Percentiles rank a stretch among this genome's conserved stretches.
These are phyloP conservation scores for Moesziomyces globuligerus DNA, from an alignment of 1,284 basidiomycete species.

Conservation along the genomic window DNA sequence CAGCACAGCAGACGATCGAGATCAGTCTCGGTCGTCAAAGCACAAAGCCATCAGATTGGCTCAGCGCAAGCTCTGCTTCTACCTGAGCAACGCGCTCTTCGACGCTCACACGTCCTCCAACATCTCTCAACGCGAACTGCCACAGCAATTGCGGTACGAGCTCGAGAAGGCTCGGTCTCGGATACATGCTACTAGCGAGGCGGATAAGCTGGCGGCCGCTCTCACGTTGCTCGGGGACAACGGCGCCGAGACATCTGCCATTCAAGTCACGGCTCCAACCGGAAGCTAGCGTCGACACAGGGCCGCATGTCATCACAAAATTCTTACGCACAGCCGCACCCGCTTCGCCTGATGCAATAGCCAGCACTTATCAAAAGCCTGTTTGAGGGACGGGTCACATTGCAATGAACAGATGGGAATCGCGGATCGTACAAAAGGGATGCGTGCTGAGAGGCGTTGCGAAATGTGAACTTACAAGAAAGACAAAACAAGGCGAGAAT, in stretches of 20 bases:
- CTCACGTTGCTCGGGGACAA: constrained; percentile 7
- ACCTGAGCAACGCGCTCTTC: constrained; percentile 13
- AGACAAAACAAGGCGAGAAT: background rate
- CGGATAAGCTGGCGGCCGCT: constrained; percentile 27
- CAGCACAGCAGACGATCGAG: background rate
- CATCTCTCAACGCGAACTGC: background rate
- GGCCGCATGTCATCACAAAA: too few relatives aligned
- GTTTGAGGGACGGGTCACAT: too few relatives aligned
- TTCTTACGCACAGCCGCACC: too few relatives aligned
- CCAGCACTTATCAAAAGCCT: too few relatives aligned
- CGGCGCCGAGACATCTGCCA: background rate
- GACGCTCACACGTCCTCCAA: background rate
- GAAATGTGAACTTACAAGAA: too few relatives aligned
- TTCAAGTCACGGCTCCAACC: background rate
- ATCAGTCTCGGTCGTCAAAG: background rate
- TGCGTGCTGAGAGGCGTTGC: too few relatives aligned
- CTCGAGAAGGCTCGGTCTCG: constrained; percentile 1
- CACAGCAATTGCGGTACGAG: constrained; percentile 5
- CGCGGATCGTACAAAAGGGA: too few relatives aligned
- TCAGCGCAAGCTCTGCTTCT: constrained; percentile 42
- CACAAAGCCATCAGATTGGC: constrained; percentile 12
- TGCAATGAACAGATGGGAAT: too few relatives aligned
- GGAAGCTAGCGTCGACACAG: background rate
- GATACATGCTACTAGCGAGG: constrained; percentile 8
- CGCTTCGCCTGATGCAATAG: too few relatives aligned